Base-by-base conservation (phyloP, 768 basidiomycete genomes). In the Podaxis sp. region DNA sequence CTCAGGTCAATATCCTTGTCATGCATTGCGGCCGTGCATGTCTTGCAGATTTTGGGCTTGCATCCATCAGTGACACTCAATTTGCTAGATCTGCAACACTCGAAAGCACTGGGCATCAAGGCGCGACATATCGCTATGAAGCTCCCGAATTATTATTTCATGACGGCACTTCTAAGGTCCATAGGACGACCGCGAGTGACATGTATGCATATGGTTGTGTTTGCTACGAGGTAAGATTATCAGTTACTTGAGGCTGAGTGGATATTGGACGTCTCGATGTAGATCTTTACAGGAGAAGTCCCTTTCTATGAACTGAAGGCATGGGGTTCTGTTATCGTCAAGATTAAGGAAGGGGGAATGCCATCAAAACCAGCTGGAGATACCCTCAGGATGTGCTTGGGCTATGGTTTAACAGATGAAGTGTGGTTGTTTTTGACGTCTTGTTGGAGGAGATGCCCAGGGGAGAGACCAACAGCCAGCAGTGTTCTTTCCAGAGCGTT, bases 301-400 rank as follows among this genome's bases (percentile, higher is more conserved):
- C 71, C 71, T 4, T 72, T 70, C 52, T 61, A 62, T 42, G 65
- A 71, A 38, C 3, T 44, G 5, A 6, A 4, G 1, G 63, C 57
- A 0, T 28, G 0, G 24, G 42, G 28, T 9, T 19, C 57, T 0
- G 22, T 59, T n/a, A 11, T 59, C 15, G 0, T 36, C 26, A 48
- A 48, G 33, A 48, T 59, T 3, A 48, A 33, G 0, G 49, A 38
- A 2, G 57, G 57, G n/a, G 33, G 33, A 5, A 49, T 38, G 9
- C 57, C 57, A 2, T 33, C 48, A 7, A 48, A 22, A n/a, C 57
- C 57, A 36, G 0, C 1, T 4, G 33, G 26, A 17, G 26, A 15
- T 53, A 3, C 24, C 0, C 19, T 22, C 0, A 30, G 0, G 4
- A 2, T 0, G n/a, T 44, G 42, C 15, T n/a, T 1, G 12, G 0